A percentile compares a stretch with the other conserved stretches of the same genome.
Evolutionary conservation across 371 early-diverging fungal genomes (phyloP).

Genomic region (Rhizopus stolonifer): DNA sequence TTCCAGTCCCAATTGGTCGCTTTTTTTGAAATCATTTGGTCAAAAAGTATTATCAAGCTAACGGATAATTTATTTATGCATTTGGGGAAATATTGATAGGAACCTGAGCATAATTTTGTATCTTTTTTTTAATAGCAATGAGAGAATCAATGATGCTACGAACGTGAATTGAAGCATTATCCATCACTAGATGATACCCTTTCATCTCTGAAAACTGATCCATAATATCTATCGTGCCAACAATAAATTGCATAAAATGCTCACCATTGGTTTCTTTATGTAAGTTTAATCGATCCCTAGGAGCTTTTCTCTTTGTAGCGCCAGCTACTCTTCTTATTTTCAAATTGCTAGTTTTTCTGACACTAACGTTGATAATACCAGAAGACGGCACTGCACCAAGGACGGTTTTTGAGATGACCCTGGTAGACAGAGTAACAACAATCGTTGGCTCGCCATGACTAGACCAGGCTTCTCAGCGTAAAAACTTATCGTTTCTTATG

Average conservation of each 20-base stretch:
- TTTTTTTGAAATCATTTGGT: too few species aligned
- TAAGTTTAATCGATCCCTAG: slow-evolving; percentile 3
- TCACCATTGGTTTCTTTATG: slow-evolving; percentile 9
- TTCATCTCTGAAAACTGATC: slow-evolving; percentile 14
- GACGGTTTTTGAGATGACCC: neutral
- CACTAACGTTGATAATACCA: slow-evolving; percentile 7
- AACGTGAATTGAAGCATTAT: slow-evolving; percentile 12
- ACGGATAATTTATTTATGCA: too few species aligned
- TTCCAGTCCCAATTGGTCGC: too few species aligned
- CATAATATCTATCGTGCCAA: slow-evolving; percentile 21
- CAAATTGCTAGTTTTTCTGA: neutral
- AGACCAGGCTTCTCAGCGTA: slow-evolving; percentile 6
- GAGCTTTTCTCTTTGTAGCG: slow-evolving; percentile 8
- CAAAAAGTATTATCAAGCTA: too few species aligned
- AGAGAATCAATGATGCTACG: slow-evolving; percentile 3
- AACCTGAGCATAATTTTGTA: too few species aligned
- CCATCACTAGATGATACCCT: slow-evolving; percentile 10
- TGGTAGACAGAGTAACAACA: neutral
- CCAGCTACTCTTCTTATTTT: slow-evolving; percentile 1
- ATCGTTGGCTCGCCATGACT: neutral
- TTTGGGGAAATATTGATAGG: too few species aligned
- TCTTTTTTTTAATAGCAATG: too few species aligned
- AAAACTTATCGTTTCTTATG: slow-evolving; percentile 1
- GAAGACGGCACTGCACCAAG: neutral
- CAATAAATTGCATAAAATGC: slow-evolving; percentile 15